phyloP scores from a whole-genome alignment of 768 basidiomycete genomes.

The Pleurotus citrinopileatus region DNA sequence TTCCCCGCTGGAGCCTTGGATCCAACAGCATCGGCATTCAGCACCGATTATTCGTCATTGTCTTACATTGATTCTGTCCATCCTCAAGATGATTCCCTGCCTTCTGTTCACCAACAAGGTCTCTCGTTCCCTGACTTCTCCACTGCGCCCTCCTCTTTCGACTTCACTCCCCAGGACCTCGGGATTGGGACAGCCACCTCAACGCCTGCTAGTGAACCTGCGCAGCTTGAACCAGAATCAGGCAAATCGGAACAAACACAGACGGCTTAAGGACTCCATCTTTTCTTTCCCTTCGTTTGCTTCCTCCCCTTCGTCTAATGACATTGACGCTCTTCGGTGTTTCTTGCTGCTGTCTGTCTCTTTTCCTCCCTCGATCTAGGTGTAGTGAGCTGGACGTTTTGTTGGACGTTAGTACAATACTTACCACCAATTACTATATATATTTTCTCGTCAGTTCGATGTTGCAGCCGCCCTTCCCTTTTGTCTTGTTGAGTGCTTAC shows the following conservation, averaged over 20 bases:
- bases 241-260: conserved; percentile 59
- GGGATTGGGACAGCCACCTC: conserved; percentile 52
- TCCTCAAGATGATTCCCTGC: conserved; percentile 61
- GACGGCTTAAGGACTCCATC: conserved; percentile 25
- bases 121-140: conserved; percentile 72
- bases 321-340: conserved; percentile 9
- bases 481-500: conserved; percentile 8
- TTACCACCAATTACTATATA: background rate
- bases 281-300: conserved; percentile 17
- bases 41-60: conserved; percentile 66
- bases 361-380: background rate
- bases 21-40: conserved; percentile 57
- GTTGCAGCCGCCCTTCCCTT: background rate
- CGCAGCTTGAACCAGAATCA: conserved; percentile 53
- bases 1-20: conserved; percentile 69
- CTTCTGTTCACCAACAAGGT: conserved; percentile 55
- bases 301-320: conserved; percentile 1
- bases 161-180: conserved; percentile 69
- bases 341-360: conserved; percentile 6
- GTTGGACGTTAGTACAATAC: conserved; percentile 5
- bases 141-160: conserved; percentile 60
- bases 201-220: conserved; percentile 51
- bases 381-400: background rate
- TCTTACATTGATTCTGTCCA: conserved; percentile 75
- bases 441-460: conserved; percentile 3